Evolutionary conservation across 1,284 basidiomycete species (phyloP), one percentile per base, ranked within the genome.

Genomic region (Trametes polyzona): DNA sequence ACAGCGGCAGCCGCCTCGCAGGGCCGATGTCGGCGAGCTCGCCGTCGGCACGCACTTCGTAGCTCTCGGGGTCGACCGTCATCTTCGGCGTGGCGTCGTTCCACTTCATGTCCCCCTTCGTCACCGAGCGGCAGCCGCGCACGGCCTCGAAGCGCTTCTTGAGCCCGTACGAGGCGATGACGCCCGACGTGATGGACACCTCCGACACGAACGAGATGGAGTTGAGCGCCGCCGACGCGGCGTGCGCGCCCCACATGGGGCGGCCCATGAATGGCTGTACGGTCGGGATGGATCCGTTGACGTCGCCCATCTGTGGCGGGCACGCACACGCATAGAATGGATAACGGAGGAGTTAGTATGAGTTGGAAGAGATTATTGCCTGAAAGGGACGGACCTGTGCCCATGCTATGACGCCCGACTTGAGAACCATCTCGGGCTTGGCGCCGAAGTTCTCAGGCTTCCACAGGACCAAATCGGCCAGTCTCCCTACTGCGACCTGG

Each of bases 381-480:
- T 41, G 37, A 40, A 43, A 39, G 52, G 43, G 35, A 72, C 80
- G 55, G 61, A 91, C 92, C 79, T 93, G 87, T 1, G 92, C 88
- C 87, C 90, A 95, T 4, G 83, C 93, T 62, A 98, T 96, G 26
- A 96, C 88, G 27, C 96, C 96, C 16, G 93, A 94, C 74, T 99
- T 98, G 66, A 98, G 78, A 12, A 98, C 88, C 84, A 93, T 90
- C 69, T 96, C 92, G 0, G 96, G 96, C 67, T 92, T 91, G 1
- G 88, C 80, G 1, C 96, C 96, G 74, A 99, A 99, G 71, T 92
- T 88, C 69, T 90, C 88, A 0, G 96, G 95, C 69, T 88, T 89
- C 94, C 96, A 99, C 4, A 99, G 78, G 0, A 97, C 95, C 35
- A 99, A 80, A 73, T 99, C 96, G 0, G 96, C 97, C 29, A 98